Conservation (phyloP, 495 filamentous ascomycete genomes). For the Aspergillus coremiiformis region DNA sequence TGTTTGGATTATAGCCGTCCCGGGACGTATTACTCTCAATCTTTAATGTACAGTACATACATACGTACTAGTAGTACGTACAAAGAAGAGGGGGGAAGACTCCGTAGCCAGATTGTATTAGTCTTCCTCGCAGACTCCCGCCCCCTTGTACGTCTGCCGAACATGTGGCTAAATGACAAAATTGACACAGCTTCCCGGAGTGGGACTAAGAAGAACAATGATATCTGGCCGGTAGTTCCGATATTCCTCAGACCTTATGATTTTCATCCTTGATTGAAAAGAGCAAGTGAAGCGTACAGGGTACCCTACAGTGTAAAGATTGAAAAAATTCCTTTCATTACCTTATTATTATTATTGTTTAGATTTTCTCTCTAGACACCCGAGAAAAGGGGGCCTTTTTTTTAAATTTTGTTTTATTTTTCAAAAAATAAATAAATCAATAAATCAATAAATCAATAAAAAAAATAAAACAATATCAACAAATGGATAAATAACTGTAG, state of each 20-base stretch:
- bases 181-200: not conserved
- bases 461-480: no score
- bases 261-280: not conserved
- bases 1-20: not conserved
- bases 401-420: conserved; percentile 1
- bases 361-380: no score
- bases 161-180: not conserved
- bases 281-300: not conserved
- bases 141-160: not conserved
- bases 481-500: no score
- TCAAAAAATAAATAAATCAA: no score
- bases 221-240: not conserved
- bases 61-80: not conserved
- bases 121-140: not conserved
- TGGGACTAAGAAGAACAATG: not conserved
- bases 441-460: no score
- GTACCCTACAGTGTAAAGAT: not conserved
- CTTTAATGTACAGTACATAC: no score
- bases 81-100: not conserved
- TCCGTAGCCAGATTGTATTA: not conserved
- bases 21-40: no score
- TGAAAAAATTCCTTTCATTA: not conserved
- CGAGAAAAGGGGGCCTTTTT: no score
- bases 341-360: not conserved
- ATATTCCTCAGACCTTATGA: not conserved